A percentile compares a stretch with the other conserved stretches of the same genome.
phyloP scores from a whole-genome alignment of 768 basidiomycete species.

The Tylopilus sp. region DNA sequence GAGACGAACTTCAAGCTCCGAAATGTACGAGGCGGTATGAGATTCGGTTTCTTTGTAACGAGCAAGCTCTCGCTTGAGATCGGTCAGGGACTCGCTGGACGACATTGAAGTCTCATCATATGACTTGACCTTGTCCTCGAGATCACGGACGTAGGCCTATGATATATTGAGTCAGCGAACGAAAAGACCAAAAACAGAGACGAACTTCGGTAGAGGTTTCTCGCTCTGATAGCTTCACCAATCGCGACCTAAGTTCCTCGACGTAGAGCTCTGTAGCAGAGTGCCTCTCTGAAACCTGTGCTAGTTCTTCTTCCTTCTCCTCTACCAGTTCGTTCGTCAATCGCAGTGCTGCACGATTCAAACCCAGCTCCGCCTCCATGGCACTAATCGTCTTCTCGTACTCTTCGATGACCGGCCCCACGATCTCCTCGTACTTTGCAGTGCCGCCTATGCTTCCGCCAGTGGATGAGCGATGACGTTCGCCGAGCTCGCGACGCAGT shows the following conservation, averaged over 20 bases:
- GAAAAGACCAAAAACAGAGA: not conserved
- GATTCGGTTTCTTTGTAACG: slow-evolving; percentile 74
- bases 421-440: slow-evolving; percentile 85
- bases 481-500: slow-evolving; percentile 73
- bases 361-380: slow-evolving; percentile 88
- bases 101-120: slow-evolving; percentile 77
- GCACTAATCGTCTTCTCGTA: slow-evolving; percentile 97
- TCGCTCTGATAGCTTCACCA: slow-evolving; percentile 81
- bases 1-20: slow-evolving; percentile 81
- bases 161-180: too few species aligned
- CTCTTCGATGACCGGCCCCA: slow-evolving; percentile 97
- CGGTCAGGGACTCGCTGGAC: slow-evolving; percentile 75
- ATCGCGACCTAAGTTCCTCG: slow-evolving; percentile 75
- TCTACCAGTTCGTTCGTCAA: slow-evolving; percentile 92
- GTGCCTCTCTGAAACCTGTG: slow-evolving; percentile 63
- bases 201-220: slow-evolving; percentile 90
- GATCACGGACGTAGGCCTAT: slow-evolving; percentile 88
- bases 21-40: slow-evolving; percentile 73
- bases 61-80: slow-evolving; percentile 79
- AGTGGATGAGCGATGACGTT: slow-evolving; percentile 56
- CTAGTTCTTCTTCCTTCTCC: slow-evolving; percentile 84
- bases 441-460: slow-evolving; percentile 66
- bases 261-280: slow-evolving; percentile 81
- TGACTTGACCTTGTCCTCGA: slow-evolving; percentile 87
- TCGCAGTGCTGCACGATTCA: slow-evolving; percentile 82